Base-by-base conservation (phyloP, 495 filamentous ascomycete species). In the Penicillium daleae region DNA sequence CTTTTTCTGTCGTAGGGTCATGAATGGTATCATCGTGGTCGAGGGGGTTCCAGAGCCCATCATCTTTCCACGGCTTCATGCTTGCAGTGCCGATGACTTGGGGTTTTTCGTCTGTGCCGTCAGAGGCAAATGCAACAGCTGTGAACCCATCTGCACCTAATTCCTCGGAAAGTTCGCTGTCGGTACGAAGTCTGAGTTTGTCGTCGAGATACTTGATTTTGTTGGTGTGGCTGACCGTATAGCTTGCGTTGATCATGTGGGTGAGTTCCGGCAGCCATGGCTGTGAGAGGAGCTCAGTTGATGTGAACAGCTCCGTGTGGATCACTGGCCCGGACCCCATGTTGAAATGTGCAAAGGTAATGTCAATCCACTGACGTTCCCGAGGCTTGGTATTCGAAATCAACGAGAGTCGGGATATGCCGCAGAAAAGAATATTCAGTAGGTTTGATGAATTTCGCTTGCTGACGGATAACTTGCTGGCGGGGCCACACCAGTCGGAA, bases 61-160 rank as follows among this genome's bases (percentile, higher is more conserved):
- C 63, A n/a, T 66, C 60, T 59, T 62, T 66, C 60, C 63, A 66
- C 15, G 31, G 55, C 50, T 66, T 66, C 59, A 66, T 54, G 56
- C 63, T 66, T 17, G 63, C 63, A 6, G 63, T 62, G 24, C 63
- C 63, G n/a, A 66, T 53, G 10, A 66, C 55, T 19, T 66, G 48
- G 29, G 6, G 9, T 1, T 55, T 52, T 39, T 44, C 31, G 21
- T 26, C 32, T 12, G 53, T 10, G 19, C 26, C 21, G 24, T 13
- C 6, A n/a, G 46, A 42, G 24, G 15, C 35, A 22, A 64, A 60
- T 22, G 62, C 62, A n/a, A 64, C 62, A 6, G 57, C 62, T 6
- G 62, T 64, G 32, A 64, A 64, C 1, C 62, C 57, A 44, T 56
- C 35, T 31, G 32, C 13, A 0, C 57, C 62, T 5, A 64, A 17